These are phyloP conservation scores for Aspergillus sp. DNA, from an alignment of 2,329 filamentous ascomycete species.

Conservation along the genomic window DNA sequence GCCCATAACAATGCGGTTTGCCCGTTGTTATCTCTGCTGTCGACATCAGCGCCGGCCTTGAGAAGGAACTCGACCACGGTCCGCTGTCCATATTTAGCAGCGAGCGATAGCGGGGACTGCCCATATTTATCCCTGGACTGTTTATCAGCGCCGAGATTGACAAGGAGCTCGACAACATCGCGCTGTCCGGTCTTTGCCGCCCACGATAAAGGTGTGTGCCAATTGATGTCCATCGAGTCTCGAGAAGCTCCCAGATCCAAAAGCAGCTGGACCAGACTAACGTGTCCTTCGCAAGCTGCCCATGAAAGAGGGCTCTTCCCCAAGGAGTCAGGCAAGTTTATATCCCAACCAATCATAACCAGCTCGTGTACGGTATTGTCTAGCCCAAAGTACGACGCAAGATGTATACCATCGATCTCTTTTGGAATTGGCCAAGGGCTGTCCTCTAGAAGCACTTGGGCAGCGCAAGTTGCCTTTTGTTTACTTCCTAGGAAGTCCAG, in stretches of 20 bases:
- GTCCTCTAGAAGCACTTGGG: slow-evolving; percentile 3
- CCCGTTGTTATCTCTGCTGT: neutral
- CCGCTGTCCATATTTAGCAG: neutral
- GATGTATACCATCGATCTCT: slow-evolving; percentile 3
- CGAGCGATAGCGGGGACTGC: slow-evolving; percentile 10
- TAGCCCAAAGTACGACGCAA: slow-evolving; percentile 11
- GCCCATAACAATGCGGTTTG: slow-evolving; percentile 4
- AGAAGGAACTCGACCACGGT: slow-evolving; percentile 1
- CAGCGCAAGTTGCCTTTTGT: neutral
- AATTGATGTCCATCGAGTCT: neutral
- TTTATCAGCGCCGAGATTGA: slow-evolving; percentile 12
- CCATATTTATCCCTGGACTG: slow-evolving; percentile 3
- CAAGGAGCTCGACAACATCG: slow-evolving; percentile 5
- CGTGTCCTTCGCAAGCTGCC: neutral
- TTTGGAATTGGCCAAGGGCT: neutral
- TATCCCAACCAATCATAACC: neutral
- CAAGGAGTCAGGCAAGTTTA: neutral
- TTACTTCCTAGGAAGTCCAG: slow-evolving; percentile 2
- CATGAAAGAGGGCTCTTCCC: neutral
- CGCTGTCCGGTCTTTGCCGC: slow-evolving; percentile 5
- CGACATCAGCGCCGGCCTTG: neutral
- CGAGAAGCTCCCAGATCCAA: neutral
- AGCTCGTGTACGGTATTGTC: neutral
- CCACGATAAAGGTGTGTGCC: neutral
- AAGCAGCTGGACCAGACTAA: neutral